Evolutionary conservation across 108 stramenopile species (phyloP), one percentile per base, ranked within the genome.

Genomic region (Skeletonema marinoi): DNA sequence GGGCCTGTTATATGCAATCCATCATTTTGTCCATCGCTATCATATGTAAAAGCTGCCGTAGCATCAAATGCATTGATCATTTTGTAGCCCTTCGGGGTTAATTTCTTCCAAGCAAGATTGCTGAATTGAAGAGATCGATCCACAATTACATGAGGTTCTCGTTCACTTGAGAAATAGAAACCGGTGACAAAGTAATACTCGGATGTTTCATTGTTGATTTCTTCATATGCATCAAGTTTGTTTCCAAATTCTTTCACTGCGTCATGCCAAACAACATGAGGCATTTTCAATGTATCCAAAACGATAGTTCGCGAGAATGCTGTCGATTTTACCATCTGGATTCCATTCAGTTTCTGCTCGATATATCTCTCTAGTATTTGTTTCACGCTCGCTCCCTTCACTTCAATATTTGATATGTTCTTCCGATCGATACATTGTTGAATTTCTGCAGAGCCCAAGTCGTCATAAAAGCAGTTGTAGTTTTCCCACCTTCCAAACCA

Each of bases 21-120:
- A 60, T 86, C 82, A 16, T 30, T n/a, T 44, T 86, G 81, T 17
- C 14, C 64, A 32, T 30, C 78, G 0, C 70, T 75, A 44, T 86
- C 85, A 71, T 65, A 86, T 7, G 78, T 71, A 50, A 85, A 75
- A 41, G 85, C 79, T 25, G 80, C 81, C 35, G 77, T 69, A 8
- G 82, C 61, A 65, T 85, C 84, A 51, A 74, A 85, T 7, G 60
- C 80, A 58, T 85, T 80, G 66, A 85, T 68, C 77, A 76, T 73
- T 63, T 82, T 78, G 60, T 74, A 85, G 13, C 84, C 84, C 64
- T 82, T 81, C 6, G 77, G 77, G 3, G 41, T 39, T 11, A 80
- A 41, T 44, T 73, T 60, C 31, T 78, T 39, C 17, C 42, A 11
- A 31, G 74, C 59, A 29, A 82, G 17, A 39, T 80, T 32, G 46